Base-by-base conservation (phyloP, 441 rosid genomes). In the Geranium incanum region DNA sequence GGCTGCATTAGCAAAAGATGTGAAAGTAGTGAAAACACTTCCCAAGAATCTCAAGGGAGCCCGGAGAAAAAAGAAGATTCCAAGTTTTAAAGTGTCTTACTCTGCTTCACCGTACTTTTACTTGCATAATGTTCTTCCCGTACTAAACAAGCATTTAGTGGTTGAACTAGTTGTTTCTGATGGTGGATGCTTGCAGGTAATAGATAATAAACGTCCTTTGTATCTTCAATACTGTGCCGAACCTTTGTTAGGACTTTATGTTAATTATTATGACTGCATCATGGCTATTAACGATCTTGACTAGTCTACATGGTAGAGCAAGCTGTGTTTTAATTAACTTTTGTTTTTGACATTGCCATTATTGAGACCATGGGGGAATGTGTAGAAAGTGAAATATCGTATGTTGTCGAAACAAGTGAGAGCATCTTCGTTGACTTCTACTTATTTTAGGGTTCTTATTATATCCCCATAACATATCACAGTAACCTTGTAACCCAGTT, bases 111-210 rank as follows among this genome's bases (percentile, higher is more conserved):
- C 97, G 19, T 89, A 87, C 78, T 95, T 86, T 77, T 95, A 85
- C 80, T 80, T 95, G 79, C 97, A 89, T 66, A 85, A 78, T 68
- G 99, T 95, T 83, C 90, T 90, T 7, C 99, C 97, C 2, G 83
- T 92, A 15, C 87, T 95, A 50, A 80, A 67, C 70, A 95, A 90
- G 81, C 99, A 95, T 83, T 82, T 85, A 5, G 99, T 90, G 16
- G 99, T 89, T 60, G 97, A 95, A 79, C 80, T 95, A 33, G 97
- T 95, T 75, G 86, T 89, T 81, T 79, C 96, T 3, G 80, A 89
- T 23, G 99, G 99, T 67, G 97, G 99, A 66, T 88, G 99, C 86
- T 87, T 95, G 83, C 93, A 88, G 93, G 97, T 90, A 78, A 60
- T 60, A 19, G 19, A 28, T 18, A 57, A 57, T 18, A 21, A 59